Base-by-base conservation (phyloP, 2,329 filamentous ascomycete species). In the Aspergillus piperis region DNA sequence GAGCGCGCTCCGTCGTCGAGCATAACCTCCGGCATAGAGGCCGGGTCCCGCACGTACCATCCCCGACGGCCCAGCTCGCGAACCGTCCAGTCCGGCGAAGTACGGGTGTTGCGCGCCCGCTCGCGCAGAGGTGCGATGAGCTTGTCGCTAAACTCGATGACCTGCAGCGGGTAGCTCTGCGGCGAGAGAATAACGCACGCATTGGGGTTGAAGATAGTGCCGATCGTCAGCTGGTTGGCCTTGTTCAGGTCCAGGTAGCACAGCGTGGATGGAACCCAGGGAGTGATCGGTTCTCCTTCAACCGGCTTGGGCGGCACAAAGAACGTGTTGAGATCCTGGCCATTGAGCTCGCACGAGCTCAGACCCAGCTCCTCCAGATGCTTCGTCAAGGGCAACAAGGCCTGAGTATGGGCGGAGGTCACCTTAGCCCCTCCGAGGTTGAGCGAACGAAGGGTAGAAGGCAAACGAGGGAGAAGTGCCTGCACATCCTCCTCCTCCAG, bases 211-310 rank as follows among this genome's bases (percentile, higher is more conserved):
- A 88, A 81, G 62, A 91, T 83, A 54, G 85, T 75, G 8, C 78
- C 83, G 55, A 85, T 82, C 5, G 84, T 84, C 60, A 84, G 70
- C 48, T 77, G 73, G 54, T 84, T 81, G 62, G 91, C 86, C 71
- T 91, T 89, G 42, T 88, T 91, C 49, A 93, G 83, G 70, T 94
- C 91, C 56, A 95, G 80, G 73, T 92, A 95, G 68, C 86, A 88
- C 23, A 95, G 82, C 27, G 83, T 83, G 62, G 88, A 84, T 2
- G 84, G 82, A 8, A 78, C 70, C 84, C 83, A 86, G 7, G 73
- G 68, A 78, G 72, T 13, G 30, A 48, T n/a, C 23, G 58, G 48
- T 15, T 50, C 50, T 8, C 36, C 50, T 13, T 44, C 27, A 8
- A 47, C 39, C 2, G 55, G 52, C 8, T 42, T 39, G 19, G 62